Conservation (phyloP, 805 yeast genomes). For the Clavispora vitiphila region DNA sequence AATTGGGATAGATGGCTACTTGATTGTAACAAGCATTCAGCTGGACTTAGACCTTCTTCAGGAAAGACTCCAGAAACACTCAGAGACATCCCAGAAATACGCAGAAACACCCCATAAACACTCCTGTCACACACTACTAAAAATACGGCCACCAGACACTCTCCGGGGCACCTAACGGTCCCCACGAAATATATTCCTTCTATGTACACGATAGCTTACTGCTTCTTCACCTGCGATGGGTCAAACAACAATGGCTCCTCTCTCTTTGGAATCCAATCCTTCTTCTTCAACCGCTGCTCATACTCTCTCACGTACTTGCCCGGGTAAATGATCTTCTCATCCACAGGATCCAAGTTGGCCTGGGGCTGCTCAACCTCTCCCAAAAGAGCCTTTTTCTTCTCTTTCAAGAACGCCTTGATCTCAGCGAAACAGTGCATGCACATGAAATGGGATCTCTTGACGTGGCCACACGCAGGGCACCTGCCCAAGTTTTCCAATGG, state of each 20-base stretch:
- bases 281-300: slow-evolving; percentile 26
- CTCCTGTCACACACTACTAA: too few species aligned
- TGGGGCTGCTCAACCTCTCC: slow-evolving; percentile 29
- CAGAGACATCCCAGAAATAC: too few species aligned
- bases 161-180: too few species aligned
- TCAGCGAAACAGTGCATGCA: slow-evolving; percentile 91
- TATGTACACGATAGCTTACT: slow-evolving; percentile 6
- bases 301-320: slow-evolving; percentile 49
- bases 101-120: too few species aligned
- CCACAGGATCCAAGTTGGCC: slow-evolving; percentile 52
- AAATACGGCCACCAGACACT: too few species aligned
- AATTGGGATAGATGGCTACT: too few species aligned
- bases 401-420: slow-evolving; percentile 70
- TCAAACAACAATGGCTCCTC: slow-evolving; percentile 38
- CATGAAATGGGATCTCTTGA: slow-evolving; percentile 81
- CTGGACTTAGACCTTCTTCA: too few species aligned
- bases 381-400: slow-evolving; percentile 28
- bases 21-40: too few species aligned
- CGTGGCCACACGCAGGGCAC: slow-evolving; percentile 95
- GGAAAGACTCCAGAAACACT: too few species aligned
- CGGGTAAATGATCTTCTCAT: slow-evolving; percentile 66
- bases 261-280: slow-evolving; percentile 43
- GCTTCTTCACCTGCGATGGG: slow-evolving; percentile 21
- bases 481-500: slow-evolving; percentile 72
- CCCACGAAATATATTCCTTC: background rate